phyloP scores from a whole-genome alignment of 805 yeast genomes.

The Lipomyces sp. region DNA sequence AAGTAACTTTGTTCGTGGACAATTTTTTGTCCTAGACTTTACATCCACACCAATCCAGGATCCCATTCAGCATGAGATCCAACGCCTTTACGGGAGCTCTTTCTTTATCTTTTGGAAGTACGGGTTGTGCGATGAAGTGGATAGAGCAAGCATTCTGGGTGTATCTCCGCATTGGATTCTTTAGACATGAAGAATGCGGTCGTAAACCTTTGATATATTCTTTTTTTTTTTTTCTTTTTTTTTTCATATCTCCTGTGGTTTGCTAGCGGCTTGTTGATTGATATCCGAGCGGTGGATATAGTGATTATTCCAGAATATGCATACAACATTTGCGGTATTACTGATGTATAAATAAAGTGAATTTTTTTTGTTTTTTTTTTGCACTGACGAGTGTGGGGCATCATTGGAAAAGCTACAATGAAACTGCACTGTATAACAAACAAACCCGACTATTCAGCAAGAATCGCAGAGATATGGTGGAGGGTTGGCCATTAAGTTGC shows the following conservation, averaged over 20 bases:
- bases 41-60: not conserved
- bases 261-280: not conserved
- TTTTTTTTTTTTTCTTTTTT: not conserved
- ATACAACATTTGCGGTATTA: too few relatives aligned
- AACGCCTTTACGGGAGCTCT: not conserved
- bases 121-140: constrained; percentile 14
- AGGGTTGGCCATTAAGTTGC: too few relatives aligned
- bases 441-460: too few relatives aligned
- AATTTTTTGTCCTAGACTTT: not conserved
- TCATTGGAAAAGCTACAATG: too few relatives aligned
- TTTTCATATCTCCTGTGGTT: not conserved
- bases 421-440: too few relatives aligned
- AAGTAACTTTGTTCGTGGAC: not conserved
- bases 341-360: too few relatives aligned
- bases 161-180: constrained; percentile 32
- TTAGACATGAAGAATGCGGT: constrained; percentile 28
- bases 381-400: too few relatives aligned
- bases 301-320: too few relatives aligned
- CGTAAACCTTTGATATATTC: constrained; percentile 27
- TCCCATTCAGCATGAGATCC: not conserved
- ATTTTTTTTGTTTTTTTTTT: too few relatives aligned
- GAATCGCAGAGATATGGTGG: too few relatives aligned
- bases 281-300: not conserved
- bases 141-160: constrained; percentile 11
- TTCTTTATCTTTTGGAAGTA: not conserved